A percentile compares a stretch with the other conserved stretches of the same genome.
These are phyloP conservation scores for Flaveria bidentis DNA, from an alignment of 129 eudicot species.

Conservation along the genomic window DNA sequence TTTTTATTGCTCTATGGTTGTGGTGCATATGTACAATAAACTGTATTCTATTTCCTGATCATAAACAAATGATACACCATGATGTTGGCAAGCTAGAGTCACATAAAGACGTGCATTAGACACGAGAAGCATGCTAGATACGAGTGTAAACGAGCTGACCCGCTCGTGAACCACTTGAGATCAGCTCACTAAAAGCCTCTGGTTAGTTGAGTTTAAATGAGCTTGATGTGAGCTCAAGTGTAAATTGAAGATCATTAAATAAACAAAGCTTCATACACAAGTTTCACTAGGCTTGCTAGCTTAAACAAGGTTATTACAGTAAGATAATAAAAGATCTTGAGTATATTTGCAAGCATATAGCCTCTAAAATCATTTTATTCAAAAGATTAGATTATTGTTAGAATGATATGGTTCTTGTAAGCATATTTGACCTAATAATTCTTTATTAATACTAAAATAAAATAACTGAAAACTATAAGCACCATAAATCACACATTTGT, in stretches of 20 bases:
- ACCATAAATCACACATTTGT: background rate
- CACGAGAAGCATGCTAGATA: background rate
- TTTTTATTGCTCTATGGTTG: conserved; percentile 2
- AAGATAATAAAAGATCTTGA: too few relatives aligned
- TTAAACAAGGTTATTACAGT: background rate
- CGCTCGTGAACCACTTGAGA: background rate
- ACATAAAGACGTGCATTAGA: background rate
- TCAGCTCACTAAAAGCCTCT: background rate
- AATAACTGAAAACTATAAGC: background rate
- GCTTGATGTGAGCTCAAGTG: background rate
- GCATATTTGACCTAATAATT: background rate
- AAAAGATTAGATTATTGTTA: background rate
- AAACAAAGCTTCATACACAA: background rate
- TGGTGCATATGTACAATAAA: background rate
- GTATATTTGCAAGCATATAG: background rate
- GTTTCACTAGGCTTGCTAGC: background rate
- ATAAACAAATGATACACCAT: background rate
- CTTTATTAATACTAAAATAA: background rate
- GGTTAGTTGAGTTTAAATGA: background rate
- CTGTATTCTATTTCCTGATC: conserved; percentile 1
- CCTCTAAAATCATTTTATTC: background rate
- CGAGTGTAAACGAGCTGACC: background rate
- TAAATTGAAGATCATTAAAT: background rate
- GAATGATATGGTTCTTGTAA: background rate
- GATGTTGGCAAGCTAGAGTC: background rate